Evolutionary conservation across 2,329 filamentous ascomycete genomes (phyloP).

Genomic region (Arachnopeziza araneosa): DNA sequence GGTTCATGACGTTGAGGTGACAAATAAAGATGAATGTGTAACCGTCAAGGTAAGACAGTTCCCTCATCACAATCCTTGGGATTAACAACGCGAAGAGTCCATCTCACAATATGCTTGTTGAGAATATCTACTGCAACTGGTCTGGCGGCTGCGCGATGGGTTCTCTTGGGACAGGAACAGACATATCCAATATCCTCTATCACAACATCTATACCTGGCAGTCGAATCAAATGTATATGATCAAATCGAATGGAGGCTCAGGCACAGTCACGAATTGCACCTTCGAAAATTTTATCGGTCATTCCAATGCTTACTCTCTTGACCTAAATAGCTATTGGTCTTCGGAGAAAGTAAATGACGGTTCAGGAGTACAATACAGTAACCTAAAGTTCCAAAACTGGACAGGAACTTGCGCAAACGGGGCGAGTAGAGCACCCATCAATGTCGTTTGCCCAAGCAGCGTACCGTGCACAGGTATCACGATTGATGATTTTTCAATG

Average conservation of each 20-base stretch:
- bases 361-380: slow-evolving; percentile 45
- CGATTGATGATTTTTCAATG: slow-evolving; percentile 45
- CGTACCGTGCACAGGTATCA: slow-evolving; percentile 47
- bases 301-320: slow-evolving; percentile 52
- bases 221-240: slow-evolving; percentile 46
- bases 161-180: slow-evolving; percentile 39
- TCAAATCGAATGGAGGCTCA: slow-evolving; percentile 54
- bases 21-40: slow-evolving; percentile 58
- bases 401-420: slow-evolving; percentile 48
- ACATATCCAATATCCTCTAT: slow-evolving; percentile 48
- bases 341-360: slow-evolving; percentile 36
- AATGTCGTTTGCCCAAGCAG: slow-evolving; percentile 45
- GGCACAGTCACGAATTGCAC: slow-evolving; percentile 45
- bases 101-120: slow-evolving; percentile 51
- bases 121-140: slow-evolving; percentile 57
- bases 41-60: slow-evolving; percentile 42
- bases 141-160: slow-evolving; percentile 54
- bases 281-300: slow-evolving; percentile 55
- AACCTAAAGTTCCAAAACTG: slow-evolving; percentile 51
- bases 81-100: slow-evolving; percentile 32
- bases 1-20: slow-evolving; percentile 55
- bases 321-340: slow-evolving; percentile 51
- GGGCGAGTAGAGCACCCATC: slow-evolving; percentile 45
- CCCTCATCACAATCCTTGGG: background rate
- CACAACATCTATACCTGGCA: slow-evolving; percentile 52